phyloP scores from a whole-genome alignment of 345 rosid species.

The Syzygium jambos region DNA sequence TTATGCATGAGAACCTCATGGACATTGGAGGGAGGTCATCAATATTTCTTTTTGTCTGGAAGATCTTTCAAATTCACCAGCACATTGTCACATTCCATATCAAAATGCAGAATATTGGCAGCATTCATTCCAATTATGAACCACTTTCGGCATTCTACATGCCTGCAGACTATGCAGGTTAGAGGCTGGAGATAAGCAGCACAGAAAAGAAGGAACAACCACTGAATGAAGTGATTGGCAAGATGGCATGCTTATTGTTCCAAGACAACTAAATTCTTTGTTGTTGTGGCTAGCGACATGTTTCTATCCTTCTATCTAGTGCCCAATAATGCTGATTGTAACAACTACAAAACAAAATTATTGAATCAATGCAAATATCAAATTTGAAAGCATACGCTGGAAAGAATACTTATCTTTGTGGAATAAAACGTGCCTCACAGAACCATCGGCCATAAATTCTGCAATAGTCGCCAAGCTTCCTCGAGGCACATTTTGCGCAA shows the following conservation, averaged over 20 bases:
- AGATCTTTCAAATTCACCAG: constrained; percentile 76
- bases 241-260: neutral
- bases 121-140: constrained; percentile 66
- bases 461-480: constrained; percentile 70
- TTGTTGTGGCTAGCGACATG: neutral
- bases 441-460: constrained; percentile 87
- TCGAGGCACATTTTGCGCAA: constrained; percentile 80
- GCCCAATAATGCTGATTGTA: neutral
- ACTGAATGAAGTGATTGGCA: neutral
- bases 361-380: neutral
- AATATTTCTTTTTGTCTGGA: constrained; percentile 8
- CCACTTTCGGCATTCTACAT: constrained; percentile 58
- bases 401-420: constrained; percentile 59
- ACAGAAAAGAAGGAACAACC: neutral
- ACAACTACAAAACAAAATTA: neutral
- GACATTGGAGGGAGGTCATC: neutral
- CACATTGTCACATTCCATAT: constrained; percentile 82
- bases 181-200: neutral
- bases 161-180: constrained; percentile 16
- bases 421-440: constrained; percentile 81
- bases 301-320: neutral
- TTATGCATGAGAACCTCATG: neutral
- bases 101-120: constrained; percentile 83
- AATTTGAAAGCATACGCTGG: neutral
- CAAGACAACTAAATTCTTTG: neutral